These are phyloP conservation scores for Nemania abortiva DNA, from an alignment of 2,329 filamentous ascomycete species.

Conservation along the genomic window DNA sequence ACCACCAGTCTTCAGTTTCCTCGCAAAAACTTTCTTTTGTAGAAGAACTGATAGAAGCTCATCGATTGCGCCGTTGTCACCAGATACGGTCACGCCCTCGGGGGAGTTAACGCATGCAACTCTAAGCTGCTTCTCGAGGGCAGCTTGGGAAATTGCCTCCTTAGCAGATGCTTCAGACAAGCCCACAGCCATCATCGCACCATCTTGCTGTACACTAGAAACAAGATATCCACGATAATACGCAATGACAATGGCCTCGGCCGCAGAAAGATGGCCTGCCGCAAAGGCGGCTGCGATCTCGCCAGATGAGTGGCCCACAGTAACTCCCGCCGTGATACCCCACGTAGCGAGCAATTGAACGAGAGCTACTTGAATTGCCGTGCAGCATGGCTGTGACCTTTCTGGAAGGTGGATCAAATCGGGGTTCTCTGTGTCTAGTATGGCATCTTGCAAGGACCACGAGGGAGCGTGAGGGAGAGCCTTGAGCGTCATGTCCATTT, in stretches of 20 bases:
- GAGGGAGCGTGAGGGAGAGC: constrained; percentile 1
- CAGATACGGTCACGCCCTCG: background rate
- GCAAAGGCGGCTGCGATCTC: constrained; percentile 59
- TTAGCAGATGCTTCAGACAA: constrained; percentile 7
- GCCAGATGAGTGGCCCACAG: constrained; percentile 50
- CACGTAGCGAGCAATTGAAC: constrained; percentile 35
- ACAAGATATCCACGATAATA: constrained; percentile 42
- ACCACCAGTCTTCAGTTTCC: background rate
- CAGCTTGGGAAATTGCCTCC: background rate
- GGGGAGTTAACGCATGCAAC: background rate
- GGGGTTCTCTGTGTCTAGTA: constrained; percentile 15
- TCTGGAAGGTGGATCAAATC: constrained; percentile 16
- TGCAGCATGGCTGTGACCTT: constrained; percentile 40
- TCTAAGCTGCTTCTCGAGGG: background rate
- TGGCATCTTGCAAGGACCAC: constrained; percentile 33
- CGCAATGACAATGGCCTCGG: constrained; percentile 37
- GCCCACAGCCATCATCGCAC: constrained; percentile 44
- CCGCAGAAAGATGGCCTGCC: constrained; percentile 44
- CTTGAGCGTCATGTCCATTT: constrained; percentile 29
- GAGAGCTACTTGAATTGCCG: constrained; percentile 44
- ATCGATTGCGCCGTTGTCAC: background rate
- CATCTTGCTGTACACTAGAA: background rate
- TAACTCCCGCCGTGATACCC: constrained; percentile 24
- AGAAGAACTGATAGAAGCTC: background rate
- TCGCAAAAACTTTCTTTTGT: background rate